phyloP scores from a whole-genome alignment of 345 rosid genomes.

The Aethionema arabicum region DNA sequence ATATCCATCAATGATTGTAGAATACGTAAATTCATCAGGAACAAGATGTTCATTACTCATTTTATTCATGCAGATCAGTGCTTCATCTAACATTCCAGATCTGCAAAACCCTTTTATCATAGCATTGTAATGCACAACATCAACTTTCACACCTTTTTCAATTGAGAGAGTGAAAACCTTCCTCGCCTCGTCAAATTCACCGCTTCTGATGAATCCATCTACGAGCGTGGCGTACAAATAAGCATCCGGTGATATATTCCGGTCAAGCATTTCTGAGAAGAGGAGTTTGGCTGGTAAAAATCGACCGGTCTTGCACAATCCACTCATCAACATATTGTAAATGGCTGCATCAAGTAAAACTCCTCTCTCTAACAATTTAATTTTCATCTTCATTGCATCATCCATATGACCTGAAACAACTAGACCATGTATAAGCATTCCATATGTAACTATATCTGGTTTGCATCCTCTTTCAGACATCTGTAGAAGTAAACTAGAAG shows the following conservation, averaged over 20 bases:
- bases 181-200: slow-evolving; percentile 61
- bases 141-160: slow-evolving; percentile 57
- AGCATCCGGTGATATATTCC: slow-evolving; percentile 60
- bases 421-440: slow-evolving; percentile 74
- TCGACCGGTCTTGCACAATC: slow-evolving; percentile 72
- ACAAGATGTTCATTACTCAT: slow-evolving; percentile 48
- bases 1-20: slow-evolving; percentile 74
- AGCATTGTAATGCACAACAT: slow-evolving; percentile 66
- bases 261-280: slow-evolving; percentile 73
- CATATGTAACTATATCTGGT: slow-evolving; percentile 74
- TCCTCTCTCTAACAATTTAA: slow-evolving; percentile 61
- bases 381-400: slow-evolving; percentile 54
- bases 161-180: slow-evolving; percentile 51
- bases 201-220: slow-evolving; percentile 71
- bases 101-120: slow-evolving; percentile 92
- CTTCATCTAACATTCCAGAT: slow-evolving; percentile 67
- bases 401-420: slow-evolving; percentile 61
- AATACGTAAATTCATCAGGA: slow-evolving; percentile 79
- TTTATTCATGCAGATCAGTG: slow-evolving; percentile 49
- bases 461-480: slow-evolving; percentile 69
- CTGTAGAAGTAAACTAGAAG: slow-evolving; percentile 57
- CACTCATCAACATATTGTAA: slow-evolving; percentile 83
- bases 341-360: slow-evolving; percentile 70
- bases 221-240: slow-evolving; percentile 67
- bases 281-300: slow-evolving; percentile 62